Percentiles rank a stretch among this genome's conserved stretches.
phyloP scores from a whole-genome alignment of 352 stramenopile genomes.

The Pythium dissimile region DNA sequence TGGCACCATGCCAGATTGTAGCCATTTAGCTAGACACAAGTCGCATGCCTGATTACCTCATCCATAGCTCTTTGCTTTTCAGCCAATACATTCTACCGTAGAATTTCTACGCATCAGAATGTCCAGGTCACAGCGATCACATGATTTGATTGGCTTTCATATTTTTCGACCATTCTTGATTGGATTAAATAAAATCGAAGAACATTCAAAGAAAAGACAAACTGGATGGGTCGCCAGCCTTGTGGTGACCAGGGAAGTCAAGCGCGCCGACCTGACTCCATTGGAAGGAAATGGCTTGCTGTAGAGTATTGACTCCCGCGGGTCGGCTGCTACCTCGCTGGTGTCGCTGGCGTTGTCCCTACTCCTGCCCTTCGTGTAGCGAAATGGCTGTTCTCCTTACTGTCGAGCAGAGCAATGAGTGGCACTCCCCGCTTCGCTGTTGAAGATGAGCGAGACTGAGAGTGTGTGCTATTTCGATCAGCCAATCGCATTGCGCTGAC shows the following conservation, averaged over 20 bases:
- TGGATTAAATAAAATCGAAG: slow-evolving; percentile 17
- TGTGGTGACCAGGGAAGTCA: no score
- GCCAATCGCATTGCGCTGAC: neutral
- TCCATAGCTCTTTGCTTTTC: neutral
- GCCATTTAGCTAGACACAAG: slow-evolving; percentile 2
- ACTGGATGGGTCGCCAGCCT: neutral
- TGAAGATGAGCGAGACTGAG: no score
- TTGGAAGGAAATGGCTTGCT: neutral
- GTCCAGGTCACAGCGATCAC: slow-evolving; percentile 7
- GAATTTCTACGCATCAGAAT: neutral
- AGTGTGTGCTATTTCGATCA: no score
- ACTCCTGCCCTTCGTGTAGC: no score
- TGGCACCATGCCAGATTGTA: no score
- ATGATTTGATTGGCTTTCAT: slow-evolving; percentile 9
- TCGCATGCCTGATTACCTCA: slow-evolving; percentile 14
- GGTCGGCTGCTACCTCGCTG: no score
- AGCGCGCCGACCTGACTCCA: no score
- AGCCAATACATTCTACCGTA: slow-evolving; percentile 12
- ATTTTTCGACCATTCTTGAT: slow-evolving; percentile 4
- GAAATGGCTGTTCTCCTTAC: no score
- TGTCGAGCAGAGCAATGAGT: no score
- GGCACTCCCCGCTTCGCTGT: no score
- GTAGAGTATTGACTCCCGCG: no score
- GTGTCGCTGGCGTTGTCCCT: no score
- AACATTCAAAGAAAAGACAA: neutral